Base-by-base conservation (phyloP, 495 filamentous ascomycete species). In the Talaromyces liani region DNA sequence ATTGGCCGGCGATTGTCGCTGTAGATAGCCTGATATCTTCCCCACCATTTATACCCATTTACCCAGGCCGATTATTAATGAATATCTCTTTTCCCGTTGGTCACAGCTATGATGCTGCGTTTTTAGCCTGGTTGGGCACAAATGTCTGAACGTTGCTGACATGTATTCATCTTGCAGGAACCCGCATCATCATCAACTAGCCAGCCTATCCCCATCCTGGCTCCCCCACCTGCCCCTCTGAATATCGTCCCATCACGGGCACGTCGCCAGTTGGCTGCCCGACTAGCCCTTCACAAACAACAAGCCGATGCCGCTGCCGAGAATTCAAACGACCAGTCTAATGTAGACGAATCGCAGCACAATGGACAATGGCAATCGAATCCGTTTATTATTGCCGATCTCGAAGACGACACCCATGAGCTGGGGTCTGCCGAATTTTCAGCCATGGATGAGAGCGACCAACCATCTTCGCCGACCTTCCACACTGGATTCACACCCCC, bases 191-290 rank as follows among this genome's bases (percentile, higher is more conserved):
- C 62, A 24, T 73, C 77, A 41, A 70, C 71, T 9, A 80, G 77
- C 64, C 75, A 79, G 55, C 77, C 77, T 27, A 78, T 80, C 61
- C 79, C 77, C 1, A 79, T 80, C 53, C 62, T 81, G 16, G 75
- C 79, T 36, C 77, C 79, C 10, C 79, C 79, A 47, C 79, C 79
- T 31, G 77, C 79, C 63, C 76, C 79, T n/a, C 60, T 79, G 63
- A 91, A 92, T 68, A 84, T 92, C 24, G 88, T 89, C 9, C 92
- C 92, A 2, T 93, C 91, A 2, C 84, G 92, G n/a, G 92, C 92
- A 20, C 86, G 92, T 18, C 82, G 91, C 20, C 92, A 95, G 73
- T 81, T 97, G 18, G 91, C 91, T 31, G 89, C 87, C 31, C 86
- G 91, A 22, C 84, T 97, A 1, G 92, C 92, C 14, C 82, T 89